A percentile compares a stretch with the other conserved stretches of the same genome.
phyloP scores from a whole-genome alignment of 805 yeast genomes.

The Metschnikowia henanensis region DNA sequence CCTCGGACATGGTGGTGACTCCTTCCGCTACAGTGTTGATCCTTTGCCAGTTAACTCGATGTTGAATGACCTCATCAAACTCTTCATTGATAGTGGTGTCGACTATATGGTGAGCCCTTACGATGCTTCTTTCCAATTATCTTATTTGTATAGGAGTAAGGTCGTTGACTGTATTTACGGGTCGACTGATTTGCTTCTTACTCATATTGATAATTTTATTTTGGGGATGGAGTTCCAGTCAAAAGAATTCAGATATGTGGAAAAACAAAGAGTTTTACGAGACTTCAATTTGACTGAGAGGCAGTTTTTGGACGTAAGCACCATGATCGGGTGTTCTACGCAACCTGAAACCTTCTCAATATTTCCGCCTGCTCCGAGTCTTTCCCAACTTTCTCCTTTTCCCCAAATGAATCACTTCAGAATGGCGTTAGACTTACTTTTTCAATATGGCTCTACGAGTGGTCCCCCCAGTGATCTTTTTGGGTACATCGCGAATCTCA shows the following conservation, averaged over 20 bases:
- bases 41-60: slow-evolving; percentile 52
- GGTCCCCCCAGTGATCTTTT: slow-evolving; percentile 35
- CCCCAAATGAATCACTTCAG: slow-evolving; percentile 42
- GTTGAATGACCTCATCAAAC: slow-evolving; percentile 53
- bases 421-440: slow-evolving; percentile 39
- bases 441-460: slow-evolving; percentile 31
- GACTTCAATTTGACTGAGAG: slow-evolving; percentile 62
- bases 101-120: slow-evolving; percentile 82
- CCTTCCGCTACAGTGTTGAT: slow-evolving; percentile 53
- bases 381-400: slow-evolving; percentile 39
- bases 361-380: slow-evolving; percentile 46
- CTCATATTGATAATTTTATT: slow-evolving; percentile 67
- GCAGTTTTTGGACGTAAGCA: slow-evolving; percentile 72
- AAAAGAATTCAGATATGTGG: slow-evolving; percentile 67
- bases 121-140: slow-evolving; percentile 75
- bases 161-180: slow-evolving; percentile 79
- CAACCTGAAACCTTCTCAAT: slow-evolving; percentile 64
- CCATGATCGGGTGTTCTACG: slow-evolving; percentile 75
- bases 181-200: slow-evolving; percentile 75
- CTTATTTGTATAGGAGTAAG: slow-evolving; percentile 58
- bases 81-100: slow-evolving; percentile 54
- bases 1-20: slow-evolving; percentile 32
- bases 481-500: slow-evolving; percentile 47
- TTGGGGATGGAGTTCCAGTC: slow-evolving; percentile 66
- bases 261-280: slow-evolving; percentile 52